Evolutionary conservation across 305 asterid species (phyloP), one percentile per base, ranked within the genome.

Genomic region (Solanum aculeatissimum): DNA sequence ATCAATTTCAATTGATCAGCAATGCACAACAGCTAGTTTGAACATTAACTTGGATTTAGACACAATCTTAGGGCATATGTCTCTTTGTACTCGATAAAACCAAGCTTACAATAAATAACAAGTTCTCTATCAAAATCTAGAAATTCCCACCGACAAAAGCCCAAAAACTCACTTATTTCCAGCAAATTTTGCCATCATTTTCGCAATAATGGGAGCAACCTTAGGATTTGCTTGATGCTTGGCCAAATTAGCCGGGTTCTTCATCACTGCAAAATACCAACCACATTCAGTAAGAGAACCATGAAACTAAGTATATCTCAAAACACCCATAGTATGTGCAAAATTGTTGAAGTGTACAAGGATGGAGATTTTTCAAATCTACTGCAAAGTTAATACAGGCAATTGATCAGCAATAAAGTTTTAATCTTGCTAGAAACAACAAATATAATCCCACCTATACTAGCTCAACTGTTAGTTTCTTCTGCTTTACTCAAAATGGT

Each of bases 221-320:
- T 95, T 95, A 16, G 98, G 99, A 70, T 96, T 95, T 16, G 92
- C 90, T 85, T 95, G 98, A 89, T 96, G 97, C 90, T 96, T 92
- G 83, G 94, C 97, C 87, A 96, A 86, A 91, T 94, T 96, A 27
- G 98, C 94, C 82, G 98, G 98, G 89, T 95, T 93, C 90, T 93
- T 93, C 98, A 95, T 95, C 69, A 96, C 98, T 96, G 95, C 90
- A 90, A 51, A 85, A 82, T 19, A 69, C 23, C 63, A 23, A 54
- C 16, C 27, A 81, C 75, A 11, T 77, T 82, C 80, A 88, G 80
- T 85, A 63, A 79, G 29, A 55, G 45, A 63, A 65, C 13, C 18
- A 51, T 29, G 6, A 9, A 7, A 32, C 3, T 12, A 13, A 21
- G 38, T 12, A 43, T 71, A 47, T 77, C 65, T 49, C 23, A 27